A percentile compares a stretch with the other conserved stretches of the same genome.
Evolutionary conservation across 148 eudicot species (phyloP).

Genomic region (Bassia scoparia): DNA sequence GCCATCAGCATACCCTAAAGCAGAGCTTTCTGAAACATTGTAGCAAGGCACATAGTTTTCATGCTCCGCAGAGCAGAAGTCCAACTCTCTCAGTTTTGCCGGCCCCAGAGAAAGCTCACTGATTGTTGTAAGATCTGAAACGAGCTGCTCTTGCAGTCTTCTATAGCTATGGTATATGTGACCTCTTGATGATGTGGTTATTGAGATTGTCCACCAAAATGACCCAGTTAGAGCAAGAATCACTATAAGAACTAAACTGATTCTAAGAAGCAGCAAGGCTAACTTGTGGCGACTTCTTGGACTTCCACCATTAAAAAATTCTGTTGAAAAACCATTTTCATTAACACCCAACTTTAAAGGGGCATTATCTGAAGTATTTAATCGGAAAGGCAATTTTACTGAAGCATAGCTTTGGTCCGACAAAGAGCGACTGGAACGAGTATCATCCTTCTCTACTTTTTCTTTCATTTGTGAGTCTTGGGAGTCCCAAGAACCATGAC

Average conservation of each 20-base stretch:
- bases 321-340: constrained; percentile 62
- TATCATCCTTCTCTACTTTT: constrained; percentile 64
- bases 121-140: constrained; percentile 74
- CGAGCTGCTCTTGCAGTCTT: constrained; percentile 81
- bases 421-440: constrained; percentile 38
- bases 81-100: constrained; percentile 63
- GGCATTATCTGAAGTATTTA: constrained; percentile 41
- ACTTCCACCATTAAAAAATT: constrained; percentile 43
- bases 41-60: constrained; percentile 89
- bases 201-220: constrained; percentile 86
- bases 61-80: constrained; percentile 55
- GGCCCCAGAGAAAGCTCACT: constrained; percentile 78
- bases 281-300: constrained; percentile 57
- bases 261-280: constrained; percentile 49
- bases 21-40: constrained; percentile 69
- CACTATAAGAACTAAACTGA: constrained; percentile 56
- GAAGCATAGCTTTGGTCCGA: constrained; percentile 46
- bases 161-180: constrained; percentile 67
- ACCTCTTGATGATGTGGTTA: constrained; percentile 66
- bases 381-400: constrained; percentile 42
- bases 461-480: constrained; percentile 81
- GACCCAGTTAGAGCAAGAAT: constrained; percentile 72
- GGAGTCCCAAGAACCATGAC: constrained; percentile 50
- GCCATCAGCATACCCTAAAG: constrained; percentile 47
- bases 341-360: constrained; percentile 42